A percentile compares a stretch with the other conserved stretches of the same genome.
These are phyloP conservation scores for Rhamnella rubrinervis DNA, from an alignment of 331 rosid species.

Conservation along the genomic window DNA sequence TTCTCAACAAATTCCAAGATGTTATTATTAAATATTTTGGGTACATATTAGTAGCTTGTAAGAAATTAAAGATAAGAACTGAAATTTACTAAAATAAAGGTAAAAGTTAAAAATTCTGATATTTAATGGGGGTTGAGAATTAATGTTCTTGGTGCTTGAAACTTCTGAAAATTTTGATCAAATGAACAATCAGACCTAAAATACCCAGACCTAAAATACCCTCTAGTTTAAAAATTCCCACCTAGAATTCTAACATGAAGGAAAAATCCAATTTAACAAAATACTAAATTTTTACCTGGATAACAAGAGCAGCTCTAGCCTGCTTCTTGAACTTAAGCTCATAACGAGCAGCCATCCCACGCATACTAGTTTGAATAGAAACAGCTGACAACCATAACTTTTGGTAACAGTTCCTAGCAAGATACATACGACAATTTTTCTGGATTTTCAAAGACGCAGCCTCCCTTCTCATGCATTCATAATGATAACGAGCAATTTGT, in stretches of 20 bases:
- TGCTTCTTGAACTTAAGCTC: conserved; percentile 57
- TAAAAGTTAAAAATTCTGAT: no score
- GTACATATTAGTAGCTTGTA: no score
- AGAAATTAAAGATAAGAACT: no score
- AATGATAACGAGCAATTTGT: conserved; percentile 54
- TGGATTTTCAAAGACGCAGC: conserved; percentile 73
- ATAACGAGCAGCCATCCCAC: conserved; percentile 65
- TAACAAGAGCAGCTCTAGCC: conserved; percentile 53
- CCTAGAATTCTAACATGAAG: not conserved
- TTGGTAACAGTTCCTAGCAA: conserved; percentile 43
- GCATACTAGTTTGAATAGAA: conserved; percentile 61
- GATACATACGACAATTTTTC: conserved; percentile 52
- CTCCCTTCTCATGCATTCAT: conserved; percentile 66
- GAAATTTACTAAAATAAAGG: no score
- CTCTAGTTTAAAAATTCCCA: not conserved
- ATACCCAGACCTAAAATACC: no score
- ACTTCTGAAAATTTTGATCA: not conserved
- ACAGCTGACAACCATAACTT: conserved; percentile 44
- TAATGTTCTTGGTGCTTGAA: not conserved
- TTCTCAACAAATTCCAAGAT: no score
- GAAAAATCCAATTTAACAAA: conserved; percentile 5
- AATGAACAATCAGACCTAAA: not conserved
- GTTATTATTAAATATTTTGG: no score
- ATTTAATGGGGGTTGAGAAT: not conserved
- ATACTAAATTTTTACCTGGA: conserved; percentile 51